These are phyloP conservation scores for Claviceps citrina DNA, from an alignment of 2,329 filamentous ascomycete species.

Conservation along the genomic window DNA sequence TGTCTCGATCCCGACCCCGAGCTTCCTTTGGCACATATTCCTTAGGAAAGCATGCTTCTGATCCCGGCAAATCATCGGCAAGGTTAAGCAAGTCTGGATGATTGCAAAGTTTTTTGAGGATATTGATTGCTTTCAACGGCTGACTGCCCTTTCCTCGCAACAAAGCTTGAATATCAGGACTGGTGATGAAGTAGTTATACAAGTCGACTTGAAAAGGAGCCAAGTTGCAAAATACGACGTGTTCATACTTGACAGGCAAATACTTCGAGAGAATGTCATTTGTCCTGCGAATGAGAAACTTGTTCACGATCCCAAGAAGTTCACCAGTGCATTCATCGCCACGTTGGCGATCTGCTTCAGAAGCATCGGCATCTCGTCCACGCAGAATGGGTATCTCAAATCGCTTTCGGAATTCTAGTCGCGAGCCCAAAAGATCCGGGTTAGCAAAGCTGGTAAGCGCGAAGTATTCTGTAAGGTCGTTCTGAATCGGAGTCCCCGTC, in stretches of 20 bases:
- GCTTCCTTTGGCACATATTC: conserved; percentile 81
- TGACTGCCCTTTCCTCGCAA: conserved; percentile 89
- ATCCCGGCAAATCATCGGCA: conserved; percentile 69
- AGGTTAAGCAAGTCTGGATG: conserved; percentile 87
- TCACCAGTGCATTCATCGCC: conserved; percentile 74
- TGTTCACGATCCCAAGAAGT: conserved; percentile 76
- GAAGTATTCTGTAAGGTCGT: conserved; percentile 97
- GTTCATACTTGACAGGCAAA: conserved; percentile 93
- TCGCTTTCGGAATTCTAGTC: conserved; percentile 81
- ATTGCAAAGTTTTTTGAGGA: conserved; percentile 97
- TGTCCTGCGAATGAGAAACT: conserved; percentile 93
- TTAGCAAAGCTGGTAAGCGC: conserved; percentile 93
- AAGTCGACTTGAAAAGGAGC: conserved; percentile 83
- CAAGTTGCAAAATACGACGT: conserved; percentile 94
- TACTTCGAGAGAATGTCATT: conserved; percentile 98
- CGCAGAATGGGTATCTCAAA: conserved; percentile 87
- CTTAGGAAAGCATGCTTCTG: conserved; percentile 64
- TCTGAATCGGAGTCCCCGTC: conserved; percentile 94
- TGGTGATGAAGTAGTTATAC: conserved; percentile 95
- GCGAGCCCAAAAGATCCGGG: conserved; percentile 74
- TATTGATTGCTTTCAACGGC: conserved; percentile 86
- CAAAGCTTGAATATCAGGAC: conserved; percentile 82
- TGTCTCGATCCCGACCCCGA: conserved; percentile 75
- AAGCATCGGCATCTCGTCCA: conserved; percentile 79
- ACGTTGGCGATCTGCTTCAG: conserved; percentile 64